Evolutionary conservation across 768 basidiomycete genomes (phyloP).

Genomic region (Calocera cornea): DNA sequence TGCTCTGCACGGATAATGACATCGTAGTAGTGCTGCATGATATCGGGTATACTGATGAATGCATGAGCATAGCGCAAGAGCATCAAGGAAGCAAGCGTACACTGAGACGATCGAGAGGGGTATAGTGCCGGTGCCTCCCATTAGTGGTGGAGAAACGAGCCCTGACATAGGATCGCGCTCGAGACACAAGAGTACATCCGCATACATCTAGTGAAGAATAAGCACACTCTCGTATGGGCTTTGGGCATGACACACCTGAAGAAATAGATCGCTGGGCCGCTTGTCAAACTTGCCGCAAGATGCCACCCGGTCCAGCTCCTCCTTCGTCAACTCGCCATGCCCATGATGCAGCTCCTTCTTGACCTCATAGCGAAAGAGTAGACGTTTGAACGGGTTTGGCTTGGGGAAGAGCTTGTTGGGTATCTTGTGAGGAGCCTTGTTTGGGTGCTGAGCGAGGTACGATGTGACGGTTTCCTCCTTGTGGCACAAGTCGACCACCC

Average conservation of each 20-base stretch:
- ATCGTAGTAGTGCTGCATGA: constrained; percentile 54
- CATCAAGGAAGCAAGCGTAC: constrained; percentile 19
- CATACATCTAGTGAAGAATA: constrained; percentile 36
- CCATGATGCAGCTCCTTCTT: constrained; percentile 17
- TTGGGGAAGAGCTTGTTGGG: constrained; percentile 31
- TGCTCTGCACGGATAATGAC: constrained; percentile 46
- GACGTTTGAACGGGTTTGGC: constrained; percentile 20
- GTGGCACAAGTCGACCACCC: constrained; percentile 23
- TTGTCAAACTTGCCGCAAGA: constrained; percentile 40
- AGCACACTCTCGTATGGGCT: background rate
- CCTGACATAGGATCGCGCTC: constrained; percentile 42
- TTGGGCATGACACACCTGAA: constrained; percentile 32
- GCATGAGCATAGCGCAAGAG: constrained; percentile 1
- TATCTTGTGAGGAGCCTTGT: constrained; percentile 27
- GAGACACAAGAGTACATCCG: constrained; percentile 45
- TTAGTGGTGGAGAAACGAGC: constrained; percentile 47
- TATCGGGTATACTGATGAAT: constrained; percentile 48
- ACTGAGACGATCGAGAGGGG: constrained; percentile 49
- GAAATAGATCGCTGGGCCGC: constrained; percentile 45
- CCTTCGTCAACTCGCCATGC: constrained; percentile 23
- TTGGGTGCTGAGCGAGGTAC: constrained; percentile 29
- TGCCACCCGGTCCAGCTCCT: constrained; percentile 35
- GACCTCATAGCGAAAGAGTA: constrained; percentile 24
- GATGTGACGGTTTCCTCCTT: constrained; percentile 30
- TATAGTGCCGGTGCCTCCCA: constrained; percentile 48